Evolutionary conservation across 768 basidiomycete species (phyloP), one percentile per base, ranked within the genome.

Genomic region (Heimioporus sp.): DNA sequence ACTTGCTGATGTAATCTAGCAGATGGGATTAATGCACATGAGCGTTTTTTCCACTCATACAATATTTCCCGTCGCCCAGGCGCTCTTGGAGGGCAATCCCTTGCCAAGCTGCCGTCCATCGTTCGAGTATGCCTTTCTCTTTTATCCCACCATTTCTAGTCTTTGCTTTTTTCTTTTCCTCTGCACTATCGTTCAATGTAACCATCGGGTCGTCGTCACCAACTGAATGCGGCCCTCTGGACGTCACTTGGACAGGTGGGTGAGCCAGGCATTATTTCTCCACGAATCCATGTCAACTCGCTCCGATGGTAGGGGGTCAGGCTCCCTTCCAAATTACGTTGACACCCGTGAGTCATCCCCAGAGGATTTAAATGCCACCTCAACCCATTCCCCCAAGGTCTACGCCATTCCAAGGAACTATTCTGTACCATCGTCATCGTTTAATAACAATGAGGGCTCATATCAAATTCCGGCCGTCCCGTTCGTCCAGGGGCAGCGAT

Each of bases 211-310:
- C 62, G 37, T 61, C 62, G 68, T 71, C 30, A 53, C 78, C 84
- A 5, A 75, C 82, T 0, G 70, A 83, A 63, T 91, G 89, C 62
- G 86, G 81, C 55, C 65, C 78, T 62, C 67, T 89, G n/a, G 62
- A 67, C 41, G 59, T 91, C 46, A 72, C 76, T 31, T 89, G 87
- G 86, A 70, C 73, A 51, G 86, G 88, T 85, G 60, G 61, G 73
- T 52, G 21, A 28, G n/a, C 53, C n/a, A 21, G 43, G 39, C 31
- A 40, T 9, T 16, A 12, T 43, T 12, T 35, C 13, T 24, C 30
- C 21, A 16, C 35, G 35, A 38, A 4, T 39, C 28, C 41, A 35
- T 57, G 13, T 49, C 39, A 40, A 53, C 41, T 17, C 35, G 10
- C 35, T 43, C 21, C 19, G 32, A 49, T 32, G 36, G 51, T 50